A percentile compares a stretch with the other conserved stretches of the same genome.
Conservation (phyloP, 2,329 filamentous ascomycete genomes). For the Neonectria sp. region DNA sequence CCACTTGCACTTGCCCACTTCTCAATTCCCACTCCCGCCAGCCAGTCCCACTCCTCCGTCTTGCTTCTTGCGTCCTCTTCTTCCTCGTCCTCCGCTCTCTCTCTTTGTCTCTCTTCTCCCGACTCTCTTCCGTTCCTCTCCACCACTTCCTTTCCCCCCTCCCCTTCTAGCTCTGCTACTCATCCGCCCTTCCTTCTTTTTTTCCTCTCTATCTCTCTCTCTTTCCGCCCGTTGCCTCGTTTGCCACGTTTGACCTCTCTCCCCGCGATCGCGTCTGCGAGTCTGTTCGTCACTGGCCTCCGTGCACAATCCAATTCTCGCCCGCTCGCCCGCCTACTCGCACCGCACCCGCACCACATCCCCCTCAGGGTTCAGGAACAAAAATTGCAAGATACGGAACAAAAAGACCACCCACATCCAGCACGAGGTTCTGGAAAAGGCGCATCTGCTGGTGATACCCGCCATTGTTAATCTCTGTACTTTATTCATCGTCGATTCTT, state of each 20-base stretch:
- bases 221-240: constrained; percentile 48
- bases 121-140: constrained; percentile 48
- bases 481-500: constrained; percentile 49
- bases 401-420: constrained; percentile 41
- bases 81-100: constrained; percentile 51
- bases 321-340: constrained; percentile 34
- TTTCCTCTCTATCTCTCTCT: constrained; percentile 50
- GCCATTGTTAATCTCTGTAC: constrained; percentile 48
- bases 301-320: constrained; percentile 8
- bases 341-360: constrained; percentile 25
- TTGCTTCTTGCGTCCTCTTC: constrained; percentile 46
- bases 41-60: constrained; percentile 26
- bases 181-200: constrained; percentile 50
- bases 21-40: constrained; percentile 18
- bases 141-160: constrained; percentile 52
- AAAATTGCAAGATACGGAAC: constrained; percentile 40
- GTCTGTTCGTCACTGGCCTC: constrained; percentile 39
- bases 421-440: constrained; percentile 46
- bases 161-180: constrained; percentile 42
- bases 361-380: constrained; percentile 19
- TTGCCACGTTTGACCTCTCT: constrained; percentile 39
- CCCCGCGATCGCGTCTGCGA: constrained; percentile 43
- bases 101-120: constrained; percentile 51
- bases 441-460: constrained; percentile 49
- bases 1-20: constrained; percentile 30